Evolutionary conservation across 257 asterid species (phyloP).

Genomic region (Osmanthus fragrans): DNA sequence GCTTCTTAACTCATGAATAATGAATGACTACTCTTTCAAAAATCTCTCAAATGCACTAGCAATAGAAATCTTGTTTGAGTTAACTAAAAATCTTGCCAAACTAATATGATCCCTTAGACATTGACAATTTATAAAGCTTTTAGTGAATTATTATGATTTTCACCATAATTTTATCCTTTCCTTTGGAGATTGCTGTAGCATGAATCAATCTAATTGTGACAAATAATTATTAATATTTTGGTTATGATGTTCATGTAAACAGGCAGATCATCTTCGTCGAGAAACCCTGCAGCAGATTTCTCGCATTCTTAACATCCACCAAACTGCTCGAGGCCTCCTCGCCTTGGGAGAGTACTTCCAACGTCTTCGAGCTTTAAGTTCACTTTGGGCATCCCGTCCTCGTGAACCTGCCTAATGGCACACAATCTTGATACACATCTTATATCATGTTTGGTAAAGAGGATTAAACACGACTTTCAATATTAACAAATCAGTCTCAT

Average conservation of each 20-base stretch:
- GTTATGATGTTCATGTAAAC: constrained; percentile 1
- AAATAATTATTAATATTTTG: background rate
- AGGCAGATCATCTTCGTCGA: constrained; percentile 61
- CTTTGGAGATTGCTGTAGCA: background rate
- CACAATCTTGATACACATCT: background rate
- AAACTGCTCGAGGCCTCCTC: constrained; percentile 51
- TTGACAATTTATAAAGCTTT: too few relatives aligned
- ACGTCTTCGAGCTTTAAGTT: constrained; percentile 49
- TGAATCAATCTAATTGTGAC: background rate
- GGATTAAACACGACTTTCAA: background rate
- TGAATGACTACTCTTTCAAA: background rate
- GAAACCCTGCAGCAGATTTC: constrained; percentile 49
- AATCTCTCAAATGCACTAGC: background rate
- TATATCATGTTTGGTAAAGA: background rate
- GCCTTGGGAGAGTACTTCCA: constrained; percentile 55
- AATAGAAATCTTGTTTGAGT: background rate
- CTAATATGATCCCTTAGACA: too few relatives aligned
- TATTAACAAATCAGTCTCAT: background rate
- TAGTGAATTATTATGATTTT: too few relatives aligned
- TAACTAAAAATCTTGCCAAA: too few relatives aligned
- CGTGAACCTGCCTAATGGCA: constrained; percentile 19
- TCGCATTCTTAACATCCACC: constrained; percentile 38
- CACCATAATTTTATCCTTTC: background rate
- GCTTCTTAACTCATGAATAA: background rate
- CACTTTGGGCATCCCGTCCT: constrained; percentile 44